Evolutionary conservation across 371 early-diverging fungal species (phyloP), one percentile per base, ranked within the genome.

Genomic region (Circinella minor): DNA sequence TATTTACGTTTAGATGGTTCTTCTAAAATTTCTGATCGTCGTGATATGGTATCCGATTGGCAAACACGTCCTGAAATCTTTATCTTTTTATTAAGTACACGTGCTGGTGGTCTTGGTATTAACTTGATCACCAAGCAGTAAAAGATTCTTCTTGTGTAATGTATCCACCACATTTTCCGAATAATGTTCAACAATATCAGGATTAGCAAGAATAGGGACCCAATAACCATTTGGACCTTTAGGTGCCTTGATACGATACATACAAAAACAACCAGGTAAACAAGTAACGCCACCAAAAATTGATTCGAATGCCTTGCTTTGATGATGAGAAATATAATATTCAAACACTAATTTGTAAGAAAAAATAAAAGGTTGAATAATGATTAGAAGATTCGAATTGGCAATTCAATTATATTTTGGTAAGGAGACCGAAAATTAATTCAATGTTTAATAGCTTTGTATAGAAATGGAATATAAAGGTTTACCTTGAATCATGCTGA

Each of bases 41-140:
- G 95, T 47, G 96, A 96, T 72, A 90, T 97, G 90, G 98, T 99
- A 8, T 86, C 89, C 62, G 95, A 95, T 72, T 97, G 94, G 94
- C 96, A 96, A 79, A 93, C 95, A 10, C 76, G 92, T 57, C 91
- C 94, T 55, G 95, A 96, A 72, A 90, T 93, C 51, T 99, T 99
- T 76, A 95, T 99, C 39, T 99, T 99, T 77, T 78, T 99, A 78
- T 90, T 99, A 54, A 94, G 94, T 78, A 99, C 99, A 5, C 90
- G 99, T 66, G 99, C 99, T 27, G 99, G 99, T 74, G 99, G 99
- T 14, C 86, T 99, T 47, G 99, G 99, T 71, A 95, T 99, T 77
- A 99, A 99, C 77, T 86, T 99, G 75, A 99, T 98, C 99, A 63
- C 98, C 98, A 14, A 99, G 86, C 14, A 96, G 80, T 55, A 98